Conservation (phyloP, 2,329 filamentous ascomycete species). For the Calonectria fujianensis region DNA sequence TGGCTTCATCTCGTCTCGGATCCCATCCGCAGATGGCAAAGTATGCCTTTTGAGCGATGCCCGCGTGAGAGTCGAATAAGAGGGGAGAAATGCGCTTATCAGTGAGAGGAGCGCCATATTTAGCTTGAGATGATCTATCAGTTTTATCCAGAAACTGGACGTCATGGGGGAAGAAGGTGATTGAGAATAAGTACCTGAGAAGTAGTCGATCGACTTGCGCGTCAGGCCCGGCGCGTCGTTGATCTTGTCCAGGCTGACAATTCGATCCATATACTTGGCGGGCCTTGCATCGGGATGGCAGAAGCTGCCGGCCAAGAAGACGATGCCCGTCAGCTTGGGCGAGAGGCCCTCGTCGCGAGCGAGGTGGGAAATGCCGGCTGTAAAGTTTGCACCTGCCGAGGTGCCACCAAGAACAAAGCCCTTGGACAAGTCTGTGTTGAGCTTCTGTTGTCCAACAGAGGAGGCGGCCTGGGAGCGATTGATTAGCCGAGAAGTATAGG, state of each 20-base stretch:
- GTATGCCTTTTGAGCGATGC: conserved; percentile 60
- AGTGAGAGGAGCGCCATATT: conserved; percentile 54
- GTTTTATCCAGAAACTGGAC: too few relatives aligned
- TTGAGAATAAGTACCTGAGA: conserved; percentile 50
- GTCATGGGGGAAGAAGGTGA: too few relatives aligned
- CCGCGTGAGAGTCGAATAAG: conserved; percentile 57
- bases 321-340: conserved; percentile 66
- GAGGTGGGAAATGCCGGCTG: conserved; percentile 66
- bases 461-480: conserved; percentile 46
- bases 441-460: conserved; percentile 50
- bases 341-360: conserved; percentile 60
- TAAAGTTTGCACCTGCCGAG: conserved; percentile 71
- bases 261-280: conserved; percentile 58
- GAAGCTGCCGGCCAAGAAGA: conserved; percentile 67
- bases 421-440: conserved; percentile 63
- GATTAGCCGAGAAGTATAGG: too few relatives aligned
- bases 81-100: conserved; percentile 64
- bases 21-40: conserved; percentile 70
- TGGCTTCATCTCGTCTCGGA: conserved; percentile 68
- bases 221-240: conserved; percentile 59
- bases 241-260: conserved; percentile 62
- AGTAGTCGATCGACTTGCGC: conserved; percentile 60
- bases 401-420: conserved; percentile 71
- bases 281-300: conserved; percentile 64
- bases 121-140: conserved; percentile 37